Evolutionary conservation across 2,329 filamentous ascomycete genomes (phyloP).

Genomic region (Zalaria sp.): DNA sequence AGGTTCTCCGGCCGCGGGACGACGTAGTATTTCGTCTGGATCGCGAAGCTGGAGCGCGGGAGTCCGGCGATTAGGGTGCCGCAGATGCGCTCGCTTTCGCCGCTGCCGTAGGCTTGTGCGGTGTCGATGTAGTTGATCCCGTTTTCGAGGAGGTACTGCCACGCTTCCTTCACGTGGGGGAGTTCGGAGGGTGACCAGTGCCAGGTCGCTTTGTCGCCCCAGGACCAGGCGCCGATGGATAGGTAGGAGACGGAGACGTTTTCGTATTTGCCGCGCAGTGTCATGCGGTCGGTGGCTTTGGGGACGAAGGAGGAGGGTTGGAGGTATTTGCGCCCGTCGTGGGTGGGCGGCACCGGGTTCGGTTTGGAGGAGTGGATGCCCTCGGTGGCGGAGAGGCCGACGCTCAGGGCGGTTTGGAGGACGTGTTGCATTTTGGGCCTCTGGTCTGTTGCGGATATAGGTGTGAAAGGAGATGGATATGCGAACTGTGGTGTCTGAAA

Average conservation of each 20-base stretch:
- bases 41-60: conserved; percentile 21
- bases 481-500: too few species aligned
- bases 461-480: too few species aligned
- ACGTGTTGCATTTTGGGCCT: conserved; percentile 12
- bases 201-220: conserved; percentile 13
- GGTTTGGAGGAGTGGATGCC: conserved; percentile 13
- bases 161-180: conserved; percentile 22
- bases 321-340: conserved; percentile 8
- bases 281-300: conserved; percentile 5
- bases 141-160: conserved; percentile 21
- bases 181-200: conserved; percentile 23
- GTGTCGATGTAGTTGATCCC: conserved; percentile 31
- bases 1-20: conserved; percentile 21
- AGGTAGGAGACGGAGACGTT: conserved; percentile 10
- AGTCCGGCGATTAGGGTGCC: conserved; percentile 24
- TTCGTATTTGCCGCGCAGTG: conserved; percentile 9
- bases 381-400: conserved; percentile 10
- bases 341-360: conserved; percentile 7
- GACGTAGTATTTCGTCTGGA: conserved; percentile 29
- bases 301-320: conserved; percentile 8
- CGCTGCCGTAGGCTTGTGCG: conserved; percentile 28
- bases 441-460: too few species aligned
- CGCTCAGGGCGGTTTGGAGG: conserved; percentile 11
- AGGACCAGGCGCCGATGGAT: conserved; percentile 14
- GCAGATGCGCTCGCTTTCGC: conserved; percentile 28